Evolutionary conservation across 176 grass and related monocot species (phyloP), one percentile per base, ranked within the genome.

Genomic region (Cocos nucifera): DNA sequence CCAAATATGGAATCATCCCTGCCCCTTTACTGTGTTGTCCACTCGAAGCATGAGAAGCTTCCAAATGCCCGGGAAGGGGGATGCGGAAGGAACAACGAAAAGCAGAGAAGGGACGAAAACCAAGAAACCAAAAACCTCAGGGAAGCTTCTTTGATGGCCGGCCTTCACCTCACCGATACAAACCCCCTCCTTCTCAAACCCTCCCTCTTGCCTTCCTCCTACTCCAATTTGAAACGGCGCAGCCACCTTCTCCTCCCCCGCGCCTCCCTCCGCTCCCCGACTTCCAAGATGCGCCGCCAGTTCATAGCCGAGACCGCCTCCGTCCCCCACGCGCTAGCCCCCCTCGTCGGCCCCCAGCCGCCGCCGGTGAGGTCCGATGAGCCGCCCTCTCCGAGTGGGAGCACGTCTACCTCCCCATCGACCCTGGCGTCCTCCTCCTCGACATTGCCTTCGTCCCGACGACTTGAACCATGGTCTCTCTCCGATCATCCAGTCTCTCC

Each of bases 401-500:
- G 76, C 86, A 87, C 32, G 66, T 97, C 52, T 70, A 63, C 15
- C 81, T 97, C 17, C 84, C 87, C 8, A 83, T 91, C 63, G 87
- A 97, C 72, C 73, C 84, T 0, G 93, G 93, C 62, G 93, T 97
- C 17, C 87, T 97, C 14, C 85, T 97, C 29, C 93, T 97, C 69
- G 93, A 97, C 81, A 83, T 97, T 75, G 87, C 84, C 50, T 97
- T 97, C 75, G 93, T 97, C 54, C 93, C 51, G 93, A 91, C 52
- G 87, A 97, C 49, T 72, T 80, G 3, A 73, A 76, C 61, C 93
- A 91, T 62, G 87, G 93, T 89, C 72, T 22, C 3, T 7, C 2
- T 16, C 24, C 62, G 9, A 58, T 1, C 15, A 2, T 50, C 30
- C 53, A 19, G 1, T 39, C 51, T 59, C 16, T 59, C 58, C 17